phyloP scores from a whole-genome alignment of 345 rosid genomes.

The Eucalyptus fibrosa region DNA sequence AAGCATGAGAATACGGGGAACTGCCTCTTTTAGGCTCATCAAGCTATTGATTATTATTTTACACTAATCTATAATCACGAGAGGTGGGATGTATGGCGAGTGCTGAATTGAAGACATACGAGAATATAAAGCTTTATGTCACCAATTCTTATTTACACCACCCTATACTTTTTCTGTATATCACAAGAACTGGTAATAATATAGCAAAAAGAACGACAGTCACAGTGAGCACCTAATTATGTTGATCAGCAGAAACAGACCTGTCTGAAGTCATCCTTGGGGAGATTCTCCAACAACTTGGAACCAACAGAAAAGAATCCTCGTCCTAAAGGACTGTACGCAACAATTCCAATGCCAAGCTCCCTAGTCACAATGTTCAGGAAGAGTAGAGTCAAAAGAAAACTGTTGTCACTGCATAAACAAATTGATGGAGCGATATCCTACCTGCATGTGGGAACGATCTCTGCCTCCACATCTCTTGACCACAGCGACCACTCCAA shows the following conservation, averaged over 20 bases:
- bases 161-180: too few species aligned
- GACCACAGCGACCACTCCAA: slow-evolving; percentile 82
- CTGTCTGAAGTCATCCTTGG: slow-evolving; percentile 34
- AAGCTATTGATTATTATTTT: too few species aligned
- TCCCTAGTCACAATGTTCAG: slow-evolving; percentile 19
- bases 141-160: too few species aligned
- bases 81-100: too few species aligned
- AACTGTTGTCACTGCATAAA: background rate
- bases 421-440: background rate
- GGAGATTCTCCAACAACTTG: slow-evolving; percentile 29
- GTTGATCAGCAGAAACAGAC: background rate
- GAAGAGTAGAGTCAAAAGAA: background rate
- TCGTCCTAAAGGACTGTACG: slow-evolving; percentile 57
- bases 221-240: too few species aligned
- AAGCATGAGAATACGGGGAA: too few species aligned
- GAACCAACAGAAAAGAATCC: slow-evolving; percentile 60
- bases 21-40: too few species aligned
- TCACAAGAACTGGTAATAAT: too few species aligned
- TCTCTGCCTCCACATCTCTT: slow-evolving; percentile 67
- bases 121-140: too few species aligned
- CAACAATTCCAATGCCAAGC: slow-evolving; percentile 64
- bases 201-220: too few species aligned
- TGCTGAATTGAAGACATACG: too few species aligned
- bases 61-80: too few species aligned
- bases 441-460: slow-evolving; percentile 25